phyloP scores from a whole-genome alignment of 495 filamentous ascomycete genomes.

The Tuber indicum region DNA sequence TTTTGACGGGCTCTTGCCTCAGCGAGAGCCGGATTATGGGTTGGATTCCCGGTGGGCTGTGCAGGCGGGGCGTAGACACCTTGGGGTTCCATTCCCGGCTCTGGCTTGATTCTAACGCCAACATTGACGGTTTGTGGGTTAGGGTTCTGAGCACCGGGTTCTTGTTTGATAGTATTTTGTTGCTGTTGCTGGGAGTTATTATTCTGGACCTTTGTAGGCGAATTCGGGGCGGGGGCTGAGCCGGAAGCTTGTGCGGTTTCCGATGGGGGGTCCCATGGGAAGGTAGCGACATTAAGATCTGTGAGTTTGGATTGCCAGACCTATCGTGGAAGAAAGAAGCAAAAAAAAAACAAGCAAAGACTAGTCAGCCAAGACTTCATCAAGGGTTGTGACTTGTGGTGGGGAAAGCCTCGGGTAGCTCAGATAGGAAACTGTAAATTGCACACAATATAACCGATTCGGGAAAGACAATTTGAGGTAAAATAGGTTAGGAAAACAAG shows the following conservation, averaged over 20 bases:
- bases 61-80: slow-evolving; percentile 31
- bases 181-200: slow-evolving; percentile 32
- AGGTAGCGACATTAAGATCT: slow-evolving; percentile 69
- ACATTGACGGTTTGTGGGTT: slow-evolving; percentile 43
- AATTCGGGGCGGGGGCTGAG: slow-evolving; percentile 42
- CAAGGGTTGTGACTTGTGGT: neutral
- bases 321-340: slow-evolving; percentile 47
- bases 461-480: slow-evolving; percentile 36
- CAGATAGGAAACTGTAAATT: slow-evolving; percentile 13
- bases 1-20: slow-evolving; percentile 43
- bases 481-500: slow-evolving; percentile 32
- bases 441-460: slow-evolving; percentile 21
- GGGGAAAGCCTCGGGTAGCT: slow-evolving; percentile 19
- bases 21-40: slow-evolving; percentile 41
- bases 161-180: slow-evolving; percentile 37
- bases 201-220: slow-evolving; percentile 41
- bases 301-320: slow-evolving; percentile 90
- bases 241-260: slow-evolving; percentile 50
- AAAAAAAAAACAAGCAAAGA: slow-evolving; percentile 40
- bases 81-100: slow-evolving; percentile 56
- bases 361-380: slow-evolving; percentile 38
- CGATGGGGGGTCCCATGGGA: slow-evolving; percentile 85
- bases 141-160: slow-evolving; percentile 37
- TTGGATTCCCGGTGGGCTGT: slow-evolving; percentile 35
- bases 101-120: slow-evolving; percentile 62